Conservation (phyloP, 75 land plant genomes). For the Sequoiadendron giganteum region DNA sequence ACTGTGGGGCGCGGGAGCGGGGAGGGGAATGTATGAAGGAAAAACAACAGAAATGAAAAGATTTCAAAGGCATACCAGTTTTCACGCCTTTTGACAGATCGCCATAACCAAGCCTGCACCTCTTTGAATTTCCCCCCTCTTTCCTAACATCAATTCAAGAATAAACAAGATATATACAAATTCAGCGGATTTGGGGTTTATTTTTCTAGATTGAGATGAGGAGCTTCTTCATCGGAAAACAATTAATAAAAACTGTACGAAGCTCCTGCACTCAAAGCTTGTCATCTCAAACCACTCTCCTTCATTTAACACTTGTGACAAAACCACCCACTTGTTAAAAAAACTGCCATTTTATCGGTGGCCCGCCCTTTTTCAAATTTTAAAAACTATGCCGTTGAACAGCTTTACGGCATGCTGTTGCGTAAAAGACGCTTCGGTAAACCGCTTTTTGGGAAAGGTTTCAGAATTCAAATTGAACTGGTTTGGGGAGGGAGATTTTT, state of each 20-base stretch:
- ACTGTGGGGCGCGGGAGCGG: too few relatives aligned
- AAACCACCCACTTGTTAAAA: neutral
- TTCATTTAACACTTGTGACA: neutral
- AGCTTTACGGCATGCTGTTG: neutral
- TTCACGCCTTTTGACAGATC: neutral
- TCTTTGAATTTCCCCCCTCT: neutral
- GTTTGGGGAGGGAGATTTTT: neutral
- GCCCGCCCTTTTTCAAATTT: conserved; percentile 6
- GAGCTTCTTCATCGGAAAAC: neutral
- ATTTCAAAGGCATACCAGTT: neutral
- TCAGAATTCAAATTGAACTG: neutral
- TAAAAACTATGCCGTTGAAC: neutral
- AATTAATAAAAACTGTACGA: neutral
- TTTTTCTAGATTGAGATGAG: neutral
- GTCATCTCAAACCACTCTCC: neutral
- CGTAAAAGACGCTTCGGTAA: neutral
- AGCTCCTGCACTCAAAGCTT: neutral
- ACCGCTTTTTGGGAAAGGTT: neutral
- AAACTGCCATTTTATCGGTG: neutral
- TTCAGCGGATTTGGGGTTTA: neutral
- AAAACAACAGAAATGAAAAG: neutral
- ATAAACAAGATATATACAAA: neutral
- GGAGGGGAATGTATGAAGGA: neutral
- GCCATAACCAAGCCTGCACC: neutral
- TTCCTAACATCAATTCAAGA: neutral